Base-by-base conservation (phyloP, 805 yeast genomes). In the Candida fluviatilis region DNA sequence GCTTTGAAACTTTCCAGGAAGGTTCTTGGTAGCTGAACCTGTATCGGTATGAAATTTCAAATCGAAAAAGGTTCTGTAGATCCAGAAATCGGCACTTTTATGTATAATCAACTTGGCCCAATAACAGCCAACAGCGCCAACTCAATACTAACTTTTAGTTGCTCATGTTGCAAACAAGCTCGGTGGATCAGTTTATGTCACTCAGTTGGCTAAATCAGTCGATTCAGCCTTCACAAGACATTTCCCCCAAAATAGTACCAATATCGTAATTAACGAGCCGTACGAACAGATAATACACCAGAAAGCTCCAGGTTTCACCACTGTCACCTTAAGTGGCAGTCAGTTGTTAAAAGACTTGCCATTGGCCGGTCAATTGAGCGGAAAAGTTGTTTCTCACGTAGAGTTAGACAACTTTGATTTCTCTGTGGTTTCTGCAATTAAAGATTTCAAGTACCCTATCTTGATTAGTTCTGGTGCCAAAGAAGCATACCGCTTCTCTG, bases 361-460 rank as follows among this genome's bases (percentile, higher is more conserved):
- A 12, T 71, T 70, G 37, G 66, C 88, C 25, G 51, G 11, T 43
- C 48, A 18, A 64, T 78, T 49, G 57, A 59, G 42, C 49, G 58
- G 19, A 45, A 54, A 14, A 64, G 69, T 76, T 18, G 81, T 83
- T n/a, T 59, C 84, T 38, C 84, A 81, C 51, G 78, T 80, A 26
- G 75, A 77, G 42, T 57, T 84, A 35, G 43, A 68, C n/a, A 58
- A 69, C 38, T 71, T 72, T 45, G 96, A 89, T 57, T 86, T 70
- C 60, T 78, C 84, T 18, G 64, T 76, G 12, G 74, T 87, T 18
- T 68, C 91, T n/a, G 74, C 87, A 5, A 67, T 84, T 48, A 80
- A 90, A 54, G 91, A 86, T 57, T 66, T 83, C 29, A 78, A 79
- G 12, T 74, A 71, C 48, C 73, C 79, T 5, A 68, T 83, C 17